Base-by-base conservation (phyloP, 2,329 filamentous ascomycete genomes). In the Colletotrichum karsti region DNA sequence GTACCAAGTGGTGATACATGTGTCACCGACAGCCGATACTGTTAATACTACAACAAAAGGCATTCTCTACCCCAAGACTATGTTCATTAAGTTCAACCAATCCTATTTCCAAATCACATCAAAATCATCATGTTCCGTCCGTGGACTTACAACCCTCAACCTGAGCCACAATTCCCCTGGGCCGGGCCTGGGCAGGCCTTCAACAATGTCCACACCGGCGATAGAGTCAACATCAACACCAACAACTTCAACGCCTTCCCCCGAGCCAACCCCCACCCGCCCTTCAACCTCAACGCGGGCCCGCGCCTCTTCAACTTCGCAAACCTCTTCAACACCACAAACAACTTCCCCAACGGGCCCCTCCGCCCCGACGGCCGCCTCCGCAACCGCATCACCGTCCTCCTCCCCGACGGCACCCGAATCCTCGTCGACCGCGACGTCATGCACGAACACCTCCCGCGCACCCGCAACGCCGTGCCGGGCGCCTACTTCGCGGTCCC, bases 401-500 rank as follows among this genome's bases (percentile, higher is more conserved):
- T 61, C 12, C 60, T 70, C 20, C 60, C 65, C 7, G 60, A 59
- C 15, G 60, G 60, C 22, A 39, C 50, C 22, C 42, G 46, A 15
- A 42, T 48, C 28, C 26, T 69, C 4, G 15, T 70, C 51, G 54
- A 65, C 42, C 66, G 66, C 37, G 50, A 56, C 33, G 15, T 65
- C 12, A 62, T 70, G 18, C 39, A 59, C 28, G 55, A 65, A 10
- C 51, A 65, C 30, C 66, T 70, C 37, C 68, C 68, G 4, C 65
- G 68, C 3, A 70, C 60, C 2, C 68, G 65, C 33, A 58, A 62
- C 41, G 46, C 33, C 42, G 9, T 53, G 10, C 54, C 18, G 3
- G 54, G 50, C 22, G 48, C 55, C 13, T 15, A 41, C 39, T 69
- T 70, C 42, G 48, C 50, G 3, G 33, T 70, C n/a, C 30, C 68